phyloP scores from a whole-genome alignment of 1,284 basidiomycete genomes.

The Hemileia vastatrix region DNA sequence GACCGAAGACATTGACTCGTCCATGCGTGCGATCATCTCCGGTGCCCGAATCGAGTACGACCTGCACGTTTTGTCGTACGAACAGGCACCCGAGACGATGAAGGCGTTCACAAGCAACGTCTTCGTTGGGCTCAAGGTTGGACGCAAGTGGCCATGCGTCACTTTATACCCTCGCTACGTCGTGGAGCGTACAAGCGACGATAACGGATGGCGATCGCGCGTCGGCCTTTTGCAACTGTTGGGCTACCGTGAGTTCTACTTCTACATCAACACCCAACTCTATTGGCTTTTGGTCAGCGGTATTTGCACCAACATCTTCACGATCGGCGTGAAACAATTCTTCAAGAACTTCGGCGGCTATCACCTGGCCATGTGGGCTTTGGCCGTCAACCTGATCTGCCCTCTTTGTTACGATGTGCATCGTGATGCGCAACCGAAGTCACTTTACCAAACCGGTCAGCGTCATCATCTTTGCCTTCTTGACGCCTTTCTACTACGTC shows the following conservation, averaged over 20 bases:
- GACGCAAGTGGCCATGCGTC: conserved; percentile 37
- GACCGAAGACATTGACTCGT: conserved; percentile 39
- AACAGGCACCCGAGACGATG: conserved; percentile 33
- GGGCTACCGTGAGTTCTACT: conserved; percentile 33
- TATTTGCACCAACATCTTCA: conserved; percentile 3
- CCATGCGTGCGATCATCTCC: conserved; percentile 36
- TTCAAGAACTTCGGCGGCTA: conserved; percentile 24
- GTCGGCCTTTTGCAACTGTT: conserved; percentile 35
- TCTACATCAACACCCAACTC: conserved; percentile 31
- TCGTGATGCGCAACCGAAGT: conserved; percentile 27
- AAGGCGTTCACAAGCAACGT: conserved; percentile 34
- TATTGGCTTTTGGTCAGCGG: conserved; percentile 25
- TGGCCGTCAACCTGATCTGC: conserved; percentile 33
- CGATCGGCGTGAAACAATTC: no score
- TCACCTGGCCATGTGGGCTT: conserved; percentile 27
- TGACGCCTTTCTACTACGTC: no score
- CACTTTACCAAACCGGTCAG: no score
- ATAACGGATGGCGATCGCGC: conserved; percentile 29
- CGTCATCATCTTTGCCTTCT: no score
- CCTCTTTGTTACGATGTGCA: conserved; percentile 13
- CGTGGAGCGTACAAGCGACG: no score
- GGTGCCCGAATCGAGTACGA: conserved; percentile 38
- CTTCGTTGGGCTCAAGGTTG: conserved; percentile 39
- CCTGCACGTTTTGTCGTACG: conserved; percentile 34
- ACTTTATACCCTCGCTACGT: conserved; percentile 29